phyloP scores from a whole-genome alignment of 768 basidiomycete species.

The Scleroderma bovista region DNA sequence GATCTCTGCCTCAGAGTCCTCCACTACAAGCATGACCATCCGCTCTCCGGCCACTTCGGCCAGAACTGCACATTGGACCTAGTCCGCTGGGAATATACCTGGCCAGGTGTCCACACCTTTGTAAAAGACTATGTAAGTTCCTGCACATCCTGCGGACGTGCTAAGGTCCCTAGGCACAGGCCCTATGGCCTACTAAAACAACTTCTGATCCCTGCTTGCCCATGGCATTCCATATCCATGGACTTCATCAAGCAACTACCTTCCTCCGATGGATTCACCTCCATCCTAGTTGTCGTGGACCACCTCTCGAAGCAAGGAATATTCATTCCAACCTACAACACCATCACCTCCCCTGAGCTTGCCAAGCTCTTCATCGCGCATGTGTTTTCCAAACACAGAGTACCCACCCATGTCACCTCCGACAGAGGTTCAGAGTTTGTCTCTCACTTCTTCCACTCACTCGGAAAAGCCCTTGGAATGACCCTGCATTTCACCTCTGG shows the following conservation, averaged over 20 bases:
- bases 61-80: neutral
- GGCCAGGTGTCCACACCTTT: neutral
- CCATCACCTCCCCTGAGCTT: conserved; percentile 7
- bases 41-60: neutral
- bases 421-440: conserved; percentile 27
- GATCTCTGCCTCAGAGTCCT: conserved; percentile 23
- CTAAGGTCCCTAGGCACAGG: conserved; percentile 29
- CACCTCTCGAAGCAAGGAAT: conserved; percentile 1
- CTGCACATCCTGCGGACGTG: conserved; percentile 29
- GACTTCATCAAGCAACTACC: conserved; percentile 33
- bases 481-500: conserved; percentile 18
- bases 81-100: neutral
- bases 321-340: conserved; percentile 8
- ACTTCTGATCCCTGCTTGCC: conserved; percentile 16
- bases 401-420: conserved; percentile 17
- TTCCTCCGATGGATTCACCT: conserved; percentile 23
- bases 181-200: conserved; percentile 31
- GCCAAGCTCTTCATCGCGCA: conserved; percentile 5
- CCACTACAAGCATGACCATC: conserved; percentile 22
- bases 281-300: conserved; percentile 10
- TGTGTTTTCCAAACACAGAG: conserved; percentile 19
- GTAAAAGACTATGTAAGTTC: conserved; percentile 15
- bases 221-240: conserved; percentile 23
- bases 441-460: conserved; percentile 28
- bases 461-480: conserved; percentile 23